Evolutionary conservation across 768 basidiomycete species (phyloP).

Genomic region (Naganishia randhawae): DNA sequence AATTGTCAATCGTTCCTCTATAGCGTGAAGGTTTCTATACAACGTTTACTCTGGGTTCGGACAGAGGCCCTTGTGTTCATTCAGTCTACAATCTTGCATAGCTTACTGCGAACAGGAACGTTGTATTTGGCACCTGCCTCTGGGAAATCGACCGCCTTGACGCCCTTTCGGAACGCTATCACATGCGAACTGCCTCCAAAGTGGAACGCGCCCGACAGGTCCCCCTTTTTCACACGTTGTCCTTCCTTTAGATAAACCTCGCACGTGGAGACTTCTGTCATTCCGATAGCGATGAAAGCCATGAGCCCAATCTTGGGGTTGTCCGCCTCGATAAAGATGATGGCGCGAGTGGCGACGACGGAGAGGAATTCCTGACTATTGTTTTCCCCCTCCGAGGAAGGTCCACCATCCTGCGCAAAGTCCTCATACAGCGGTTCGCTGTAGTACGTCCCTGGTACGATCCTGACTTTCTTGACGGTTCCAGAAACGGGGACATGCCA

Average conservation of each 20-base stretch:
- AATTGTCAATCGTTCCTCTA: no score
- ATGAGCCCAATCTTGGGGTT: conserved; percentile 58
- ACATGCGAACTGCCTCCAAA: conserved; percentile 58
- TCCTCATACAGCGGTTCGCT: conserved; percentile 47
- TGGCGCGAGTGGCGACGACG: conserved; percentile 55
- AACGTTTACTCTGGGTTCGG: no score
- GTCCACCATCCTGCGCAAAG: conserved; percentile 53
- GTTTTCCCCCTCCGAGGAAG: conserved; percentile 43
- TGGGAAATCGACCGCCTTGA: conserved; percentile 48
- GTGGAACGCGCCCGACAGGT: conserved; percentile 60
- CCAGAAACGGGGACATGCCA: conserved; percentile 62
- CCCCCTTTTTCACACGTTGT: conserved; percentile 56
- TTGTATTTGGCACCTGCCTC: conserved; percentile 42
- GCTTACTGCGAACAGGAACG: conserved; percentile 47
- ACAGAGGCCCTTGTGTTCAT: no score
- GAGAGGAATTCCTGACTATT: conserved; percentile 53
- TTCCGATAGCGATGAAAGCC: conserved; percentile 61
- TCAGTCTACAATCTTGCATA: conserved; percentile 37
- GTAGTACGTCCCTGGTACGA: conserved; percentile 50
- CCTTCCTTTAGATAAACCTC: conserved; percentile 56
- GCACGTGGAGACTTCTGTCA: conserved; percentile 65
- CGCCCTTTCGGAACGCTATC: conserved; percentile 55
- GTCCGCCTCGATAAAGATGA: conserved; percentile 61
- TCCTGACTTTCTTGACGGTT: conserved; percentile 55
- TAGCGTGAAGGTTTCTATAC: no score